Evolutionary conservation across 495 filamentous ascomycete species (phyloP).

Genomic region (Podospora australis): DNA sequence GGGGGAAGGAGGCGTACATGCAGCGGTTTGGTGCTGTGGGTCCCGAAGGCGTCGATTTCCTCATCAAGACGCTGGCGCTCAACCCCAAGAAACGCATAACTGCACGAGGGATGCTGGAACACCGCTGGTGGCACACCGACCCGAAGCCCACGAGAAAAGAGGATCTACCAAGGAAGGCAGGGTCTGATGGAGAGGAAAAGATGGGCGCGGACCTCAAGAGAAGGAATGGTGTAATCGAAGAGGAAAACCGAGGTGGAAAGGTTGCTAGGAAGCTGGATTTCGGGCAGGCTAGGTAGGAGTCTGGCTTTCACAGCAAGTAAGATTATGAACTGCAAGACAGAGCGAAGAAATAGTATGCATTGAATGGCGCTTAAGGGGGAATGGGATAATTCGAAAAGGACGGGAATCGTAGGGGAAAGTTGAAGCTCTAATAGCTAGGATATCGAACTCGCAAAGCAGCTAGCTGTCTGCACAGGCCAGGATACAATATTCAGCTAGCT

Average conservation of each 20-base stretch:
- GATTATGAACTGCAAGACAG: too few species aligned
- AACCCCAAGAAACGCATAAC: conserved; percentile 80
- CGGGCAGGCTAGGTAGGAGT: too few species aligned
- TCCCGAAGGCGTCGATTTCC: conserved; percentile 71
- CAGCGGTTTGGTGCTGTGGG: conserved; percentile 70
- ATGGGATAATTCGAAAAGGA: too few species aligned
- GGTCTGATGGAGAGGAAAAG: conserved; percentile 61
- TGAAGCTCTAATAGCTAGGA: too few species aligned
- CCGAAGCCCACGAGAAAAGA: conserved; percentile 80
- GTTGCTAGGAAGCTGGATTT: conserved; percentile 90
- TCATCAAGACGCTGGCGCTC: conserved; percentile 77
- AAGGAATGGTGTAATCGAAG: conserved; percentile 65
- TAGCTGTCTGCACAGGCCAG: too few species aligned
- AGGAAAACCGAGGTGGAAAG: conserved; percentile 52
- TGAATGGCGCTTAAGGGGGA: too few species aligned
- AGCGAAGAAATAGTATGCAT: too few species aligned
- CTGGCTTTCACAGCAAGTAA: too few species aligned
- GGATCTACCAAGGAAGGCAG: conserved; percentile 61
- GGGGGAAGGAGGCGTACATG: conserved; percentile 62
- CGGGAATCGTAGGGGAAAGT: too few species aligned
- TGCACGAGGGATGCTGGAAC: conserved; percentile 66
- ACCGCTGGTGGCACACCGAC: conserved; percentile 79
- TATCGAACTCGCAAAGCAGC: too few species aligned
- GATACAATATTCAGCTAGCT: too few species aligned
- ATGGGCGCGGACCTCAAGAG: conserved; percentile 80